phyloP scores from a whole-genome alignment of 495 filamentous ascomycete species.

The Tuber calosporum region DNA sequence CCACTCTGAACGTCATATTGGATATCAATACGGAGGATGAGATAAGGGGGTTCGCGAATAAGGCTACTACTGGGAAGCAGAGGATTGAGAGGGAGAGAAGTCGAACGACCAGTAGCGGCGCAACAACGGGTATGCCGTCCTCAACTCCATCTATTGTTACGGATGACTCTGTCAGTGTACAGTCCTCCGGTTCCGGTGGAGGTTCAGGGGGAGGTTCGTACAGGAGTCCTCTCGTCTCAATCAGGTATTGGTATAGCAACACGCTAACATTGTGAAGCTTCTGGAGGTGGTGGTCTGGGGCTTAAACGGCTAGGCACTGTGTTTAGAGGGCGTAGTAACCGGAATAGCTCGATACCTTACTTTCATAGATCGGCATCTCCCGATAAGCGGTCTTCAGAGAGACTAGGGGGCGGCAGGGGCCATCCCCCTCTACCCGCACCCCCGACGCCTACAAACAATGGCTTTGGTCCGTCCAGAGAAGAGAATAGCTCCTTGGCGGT shows the following conservation, averaged over 20 bases:
- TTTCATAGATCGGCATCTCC: slow-evolving; percentile 37
- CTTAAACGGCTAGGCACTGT: slow-evolving; percentile 41
- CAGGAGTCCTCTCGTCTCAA: slow-evolving; percentile 43
- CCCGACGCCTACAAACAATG: slow-evolving; percentile 18
- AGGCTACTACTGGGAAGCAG: slow-evolving; percentile 45
- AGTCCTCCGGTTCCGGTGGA: slow-evolving; percentile 42
- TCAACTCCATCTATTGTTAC: slow-evolving; percentile 42
- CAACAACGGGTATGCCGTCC: slow-evolving; percentile 44
- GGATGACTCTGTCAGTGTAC: slow-evolving; percentile 43
- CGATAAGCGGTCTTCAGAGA: slow-evolving; percentile 34
- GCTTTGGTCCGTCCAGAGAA: slow-evolving; percentile 14
- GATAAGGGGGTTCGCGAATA: slow-evolving; percentile 71
- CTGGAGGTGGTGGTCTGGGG: slow-evolving; percentile 27
- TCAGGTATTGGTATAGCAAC: slow-evolving; percentile 12
- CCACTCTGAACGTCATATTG: slow-evolving; percentile 73
- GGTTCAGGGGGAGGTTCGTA: slow-evolving; percentile 44
- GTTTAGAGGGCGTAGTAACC: slow-evolving; percentile 39
- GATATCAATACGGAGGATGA: slow-evolving; percentile 84
- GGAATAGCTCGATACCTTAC: slow-evolving; percentile 38
- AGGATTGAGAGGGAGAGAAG: slow-evolving; percentile 43
- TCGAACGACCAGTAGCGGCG: slow-evolving; percentile 44
- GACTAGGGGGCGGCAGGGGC: slow-evolving; percentile 19
- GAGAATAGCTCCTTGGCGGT: slow-evolving; percentile 17
- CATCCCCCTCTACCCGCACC: slow-evolving; percentile 23
- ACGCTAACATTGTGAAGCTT: slow-evolving; percentile 17